Percentiles rank a stretch among this genome's conserved stretches.
Evolutionary conservation across 2,329 filamentous ascomycete genomes (phyloP).

Genomic region (Myriosclerotinia scirpicola): DNA sequence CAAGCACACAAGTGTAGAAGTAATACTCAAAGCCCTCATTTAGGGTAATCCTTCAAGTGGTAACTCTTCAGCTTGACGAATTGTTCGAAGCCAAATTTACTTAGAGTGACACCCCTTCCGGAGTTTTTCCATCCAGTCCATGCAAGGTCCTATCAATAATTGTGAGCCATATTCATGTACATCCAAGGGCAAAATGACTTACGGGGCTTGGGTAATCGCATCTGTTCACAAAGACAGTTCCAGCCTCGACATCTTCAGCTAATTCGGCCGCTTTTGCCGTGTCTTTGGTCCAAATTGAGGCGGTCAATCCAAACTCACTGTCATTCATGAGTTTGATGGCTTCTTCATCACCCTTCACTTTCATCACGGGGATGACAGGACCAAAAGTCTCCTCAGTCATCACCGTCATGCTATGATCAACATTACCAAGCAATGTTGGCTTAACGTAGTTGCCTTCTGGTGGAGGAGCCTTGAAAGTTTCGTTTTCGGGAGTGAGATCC

Average conservation of each 20-base stretch:
- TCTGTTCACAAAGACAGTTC: constrained; percentile 94
- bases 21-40: constrained; percentile 37
- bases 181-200: constrained; percentile 46
- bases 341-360: constrained; percentile 77
- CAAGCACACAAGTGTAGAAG: constrained; percentile 19
- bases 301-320: constrained; percentile 88
- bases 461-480: constrained; percentile 70
- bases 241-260: constrained; percentile 79
- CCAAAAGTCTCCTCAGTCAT: constrained; percentile 97
- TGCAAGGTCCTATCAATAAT: constrained; percentile 69
- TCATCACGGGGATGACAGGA: constrained; percentile 86
- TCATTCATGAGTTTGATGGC: constrained; percentile 89
- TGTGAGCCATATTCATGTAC: constrained; percentile 32
- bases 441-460: constrained; percentile 84
- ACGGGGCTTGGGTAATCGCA: constrained; percentile 90
- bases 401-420: constrained; percentile 79
- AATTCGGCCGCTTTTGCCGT: constrained; percentile 71
- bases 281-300: constrained; percentile 97
- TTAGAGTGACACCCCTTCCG: constrained; percentile 86
- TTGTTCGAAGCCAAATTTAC: constrained; percentile 88
- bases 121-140: constrained; percentile 99
- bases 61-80: constrained; percentile 97
- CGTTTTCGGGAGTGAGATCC: constrained; percentile 80
- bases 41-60: constrained; percentile 81
- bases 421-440: constrained; percentile 77